Percentiles rank a stretch among this genome's conserved stretches.
phyloP scores from a whole-genome alignment of 1,284 basidiomycete genomes.

The Pisolithus thermaeus region DNA sequence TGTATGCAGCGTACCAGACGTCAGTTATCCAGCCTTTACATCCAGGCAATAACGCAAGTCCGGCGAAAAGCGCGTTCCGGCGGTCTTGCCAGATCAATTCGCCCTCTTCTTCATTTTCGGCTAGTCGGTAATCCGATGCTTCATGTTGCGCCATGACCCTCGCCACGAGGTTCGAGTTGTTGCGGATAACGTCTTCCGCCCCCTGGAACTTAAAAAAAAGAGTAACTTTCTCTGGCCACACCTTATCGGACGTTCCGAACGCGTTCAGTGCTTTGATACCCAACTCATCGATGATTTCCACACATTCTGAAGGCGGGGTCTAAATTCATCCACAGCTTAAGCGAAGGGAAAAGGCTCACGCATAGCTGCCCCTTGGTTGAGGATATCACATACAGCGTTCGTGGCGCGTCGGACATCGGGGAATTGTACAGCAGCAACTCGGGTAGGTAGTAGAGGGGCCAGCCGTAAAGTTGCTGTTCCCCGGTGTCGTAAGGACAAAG shows the following conservation, averaged over 20 bases:
- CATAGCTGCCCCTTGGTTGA: conserved; percentile 63
- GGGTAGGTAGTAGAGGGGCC: conserved; percentile 69
- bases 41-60: conserved; percentile 56
- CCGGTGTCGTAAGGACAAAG: not conserved
- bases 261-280: conserved; percentile 67
- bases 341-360: conserved; percentile 35
- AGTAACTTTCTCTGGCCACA: conserved; percentile 64
- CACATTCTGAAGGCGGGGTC: conserved; percentile 45
- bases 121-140: conserved; percentile 63
- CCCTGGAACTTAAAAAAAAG: conserved; percentile 88
- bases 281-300: conserved; percentile 66
- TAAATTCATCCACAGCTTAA: not conserved
- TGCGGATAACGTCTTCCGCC: conserved; percentile 42
- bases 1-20: conserved; percentile 54
- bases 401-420: conserved; percentile 58
- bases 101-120: conserved; percentile 60
- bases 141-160: conserved; percentile 56
- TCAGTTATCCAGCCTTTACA: conserved; percentile 75
- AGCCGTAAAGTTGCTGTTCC: conserved; percentile 65
- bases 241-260: conserved; percentile 48
- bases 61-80: conserved; percentile 75
- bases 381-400: conserved; percentile 64
- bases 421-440: conserved; percentile 61
- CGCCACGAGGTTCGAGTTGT: conserved; percentile 56
- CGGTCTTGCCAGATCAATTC: conserved; percentile 77